Evolutionary conservation across 768 basidiomycete genomes (phyloP).

Genomic region (Hericium coralloides): DNA sequence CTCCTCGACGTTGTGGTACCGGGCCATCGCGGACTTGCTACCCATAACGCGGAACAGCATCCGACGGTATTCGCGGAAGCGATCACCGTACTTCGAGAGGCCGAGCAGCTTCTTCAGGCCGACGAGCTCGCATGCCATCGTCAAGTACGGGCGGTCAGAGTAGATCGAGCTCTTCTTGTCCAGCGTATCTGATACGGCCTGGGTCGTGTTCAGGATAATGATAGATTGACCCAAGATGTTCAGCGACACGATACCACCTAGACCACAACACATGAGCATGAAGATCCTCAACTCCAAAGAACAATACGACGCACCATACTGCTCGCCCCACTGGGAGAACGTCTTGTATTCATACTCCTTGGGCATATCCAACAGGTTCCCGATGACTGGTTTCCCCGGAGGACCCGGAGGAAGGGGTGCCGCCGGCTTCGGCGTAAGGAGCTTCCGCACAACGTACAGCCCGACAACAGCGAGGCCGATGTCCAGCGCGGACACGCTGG

Average conservation of each 20-base stretch:
- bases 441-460: background rate
- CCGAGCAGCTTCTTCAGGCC: conserved; percentile 35
- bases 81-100: conserved; percentile 32
- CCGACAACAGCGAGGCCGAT: background rate
- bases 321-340: background rate
- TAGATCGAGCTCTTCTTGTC: conserved; percentile 40
- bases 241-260: conserved; percentile 9
- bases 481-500: background rate
- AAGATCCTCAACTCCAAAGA: too few relatives aligned
- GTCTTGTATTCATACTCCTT: background rate
- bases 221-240: conserved; percentile 29
- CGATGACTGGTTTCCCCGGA: background rate
- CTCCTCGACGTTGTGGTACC: conserved; percentile 2
- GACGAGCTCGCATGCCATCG: conserved; percentile 43
- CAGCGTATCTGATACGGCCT: conserved; percentile 31
- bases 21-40: background rate
- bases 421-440: background rate
- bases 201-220: conserved; percentile 38
- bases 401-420: background rate
- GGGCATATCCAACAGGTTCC: background rate
- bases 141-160: conserved; percentile 34
- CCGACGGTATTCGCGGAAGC: conserved; percentile 36
- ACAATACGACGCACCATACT: background rate
- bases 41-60: conserved; percentile 36
- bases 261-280: too few relatives aligned